phyloP scores from a whole-genome alignment of 768 basidiomycete species.

The Tylopilus balloui region DNA sequence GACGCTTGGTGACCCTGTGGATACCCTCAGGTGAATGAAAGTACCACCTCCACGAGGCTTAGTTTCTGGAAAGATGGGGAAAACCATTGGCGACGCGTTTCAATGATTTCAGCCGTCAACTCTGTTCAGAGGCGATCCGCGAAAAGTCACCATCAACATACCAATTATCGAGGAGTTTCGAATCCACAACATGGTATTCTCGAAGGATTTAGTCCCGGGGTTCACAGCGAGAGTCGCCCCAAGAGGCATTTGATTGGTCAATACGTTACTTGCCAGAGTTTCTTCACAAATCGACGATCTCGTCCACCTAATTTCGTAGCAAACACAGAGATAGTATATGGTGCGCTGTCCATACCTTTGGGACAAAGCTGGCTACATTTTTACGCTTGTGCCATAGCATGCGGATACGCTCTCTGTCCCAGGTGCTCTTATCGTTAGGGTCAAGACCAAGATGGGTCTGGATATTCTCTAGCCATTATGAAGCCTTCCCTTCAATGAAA shows the following conservation, averaged over 20 bases:
- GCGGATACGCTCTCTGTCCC: conserved; percentile 17
- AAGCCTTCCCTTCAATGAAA: conserved; percentile 46
- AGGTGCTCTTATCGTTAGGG: neutral
- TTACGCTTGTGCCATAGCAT: conserved; percentile 42
- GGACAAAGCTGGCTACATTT: conserved; percentile 45
- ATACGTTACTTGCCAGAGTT: neutral
- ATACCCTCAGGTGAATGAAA: neutral
- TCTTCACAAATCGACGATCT: neutral
- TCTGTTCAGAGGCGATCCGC: neutral
- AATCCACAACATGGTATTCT: neutral
- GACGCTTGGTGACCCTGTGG: neutral
- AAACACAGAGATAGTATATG: neutral
- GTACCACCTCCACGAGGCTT: conserved; percentile 3
- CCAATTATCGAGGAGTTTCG: neutral
- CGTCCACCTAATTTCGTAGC: neutral
- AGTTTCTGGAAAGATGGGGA: conserved; percentile 12
- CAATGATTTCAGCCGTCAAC: neutral
- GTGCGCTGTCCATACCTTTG: conserved; percentile 37
- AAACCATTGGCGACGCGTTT: neutral
- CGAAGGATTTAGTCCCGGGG: neutral
- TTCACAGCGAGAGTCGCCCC: neutral
- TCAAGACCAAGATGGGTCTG: conserved; percentile 52
- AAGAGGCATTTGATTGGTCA: neutral
- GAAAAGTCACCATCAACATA: neutral
- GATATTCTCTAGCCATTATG: conserved; percentile 43